These are phyloP conservation scores for Alternaria angustiovoidea DNA, from an alignment of 2,329 filamentous ascomycete species.

Conservation along the genomic window DNA sequence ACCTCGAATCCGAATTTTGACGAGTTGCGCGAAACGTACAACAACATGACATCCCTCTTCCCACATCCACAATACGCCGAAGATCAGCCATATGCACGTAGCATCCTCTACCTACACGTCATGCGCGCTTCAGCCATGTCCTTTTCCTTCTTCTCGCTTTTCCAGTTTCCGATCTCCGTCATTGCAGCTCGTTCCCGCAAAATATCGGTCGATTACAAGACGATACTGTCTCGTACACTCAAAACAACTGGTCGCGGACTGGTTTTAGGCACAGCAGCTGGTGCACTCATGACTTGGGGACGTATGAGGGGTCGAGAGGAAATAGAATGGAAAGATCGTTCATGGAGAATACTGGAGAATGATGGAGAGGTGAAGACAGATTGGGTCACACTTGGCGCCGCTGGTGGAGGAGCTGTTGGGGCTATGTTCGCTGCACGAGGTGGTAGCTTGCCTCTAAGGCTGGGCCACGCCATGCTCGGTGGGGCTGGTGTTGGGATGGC, in stretches of 20 bases:
- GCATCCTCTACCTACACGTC: slow-evolving; percentile 68
- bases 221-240: slow-evolving; percentile 49
- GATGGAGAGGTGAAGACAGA: slow-evolving; percentile 63
- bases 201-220: slow-evolving; percentile 37
- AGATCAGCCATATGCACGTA: slow-evolving; percentile 65
- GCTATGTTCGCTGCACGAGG: slow-evolving; percentile 41
- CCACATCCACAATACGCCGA: slow-evolving; percentile 68
- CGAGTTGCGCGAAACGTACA: not conserved
- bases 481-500: slow-evolving; percentile 60
- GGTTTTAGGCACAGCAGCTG: slow-evolving; percentile 56
- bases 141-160: slow-evolving; percentile 59
- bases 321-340: slow-evolving; percentile 71
- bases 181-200: slow-evolving; percentile 33
- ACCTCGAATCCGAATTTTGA: not conserved
- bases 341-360: slow-evolving; percentile 69
- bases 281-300: slow-evolving; percentile 55
- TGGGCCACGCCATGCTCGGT: slow-evolving; percentile 55
- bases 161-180: slow-evolving; percentile 46
- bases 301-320: slow-evolving; percentile 65
- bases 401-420: slow-evolving; percentile 48
- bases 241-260: slow-evolving; percentile 58
- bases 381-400: slow-evolving; percentile 62
- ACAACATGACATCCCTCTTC: slow-evolving; percentile 62
- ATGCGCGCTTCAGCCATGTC: slow-evolving; percentile 64
- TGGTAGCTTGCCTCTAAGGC: slow-evolving; percentile 33